phyloP scores from a whole-genome alignment of 345 rosid species.

The Zanthoxylum bungeanum region DNA sequence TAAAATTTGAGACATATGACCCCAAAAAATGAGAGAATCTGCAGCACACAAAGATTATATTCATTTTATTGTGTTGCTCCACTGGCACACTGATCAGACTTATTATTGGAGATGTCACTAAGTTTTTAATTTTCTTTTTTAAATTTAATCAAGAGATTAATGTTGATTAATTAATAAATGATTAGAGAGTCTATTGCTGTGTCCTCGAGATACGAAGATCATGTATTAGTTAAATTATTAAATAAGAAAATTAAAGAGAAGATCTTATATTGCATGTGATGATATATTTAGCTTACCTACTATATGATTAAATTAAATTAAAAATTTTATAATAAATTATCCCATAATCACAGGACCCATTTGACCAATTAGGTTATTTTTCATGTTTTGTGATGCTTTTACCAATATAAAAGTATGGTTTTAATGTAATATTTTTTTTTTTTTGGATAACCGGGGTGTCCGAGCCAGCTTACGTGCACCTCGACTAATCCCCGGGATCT shows the following conservation, averaged over 20 bases:
- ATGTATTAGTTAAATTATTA: constrained; percentile 8
- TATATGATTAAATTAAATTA: constrained; percentile 6
- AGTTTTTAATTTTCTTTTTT: neutral
- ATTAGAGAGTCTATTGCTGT: neutral
- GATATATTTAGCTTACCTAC: constrained; percentile 29
- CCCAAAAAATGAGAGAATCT: too few relatives aligned
- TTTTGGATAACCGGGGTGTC: too few relatives aligned
- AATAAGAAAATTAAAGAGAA: constrained; percentile 11
- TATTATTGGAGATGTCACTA: neutral
- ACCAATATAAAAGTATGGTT: too few relatives aligned
- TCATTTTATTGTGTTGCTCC: constrained; percentile 1
- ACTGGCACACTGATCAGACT: constrained; percentile 5
- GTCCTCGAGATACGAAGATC: constrained; percentile 26
- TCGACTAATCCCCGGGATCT: too few relatives aligned
- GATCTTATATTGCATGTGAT: constrained; percentile 29
- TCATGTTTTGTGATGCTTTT: neutral
- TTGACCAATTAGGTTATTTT: neutral
- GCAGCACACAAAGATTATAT: neutral
- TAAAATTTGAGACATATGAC: too few relatives aligned
- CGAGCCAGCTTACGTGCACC: too few relatives aligned
- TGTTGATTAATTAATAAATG: neutral
- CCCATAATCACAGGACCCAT: neutral
- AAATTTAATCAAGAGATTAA: constrained; percentile 16
- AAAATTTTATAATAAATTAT: neutral
- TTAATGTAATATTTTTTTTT: too few relatives aligned